Evolutionary conservation across 176 grass and related monocot genomes (phyloP).

Genomic region (Thinopyrum elongatum): DNA sequence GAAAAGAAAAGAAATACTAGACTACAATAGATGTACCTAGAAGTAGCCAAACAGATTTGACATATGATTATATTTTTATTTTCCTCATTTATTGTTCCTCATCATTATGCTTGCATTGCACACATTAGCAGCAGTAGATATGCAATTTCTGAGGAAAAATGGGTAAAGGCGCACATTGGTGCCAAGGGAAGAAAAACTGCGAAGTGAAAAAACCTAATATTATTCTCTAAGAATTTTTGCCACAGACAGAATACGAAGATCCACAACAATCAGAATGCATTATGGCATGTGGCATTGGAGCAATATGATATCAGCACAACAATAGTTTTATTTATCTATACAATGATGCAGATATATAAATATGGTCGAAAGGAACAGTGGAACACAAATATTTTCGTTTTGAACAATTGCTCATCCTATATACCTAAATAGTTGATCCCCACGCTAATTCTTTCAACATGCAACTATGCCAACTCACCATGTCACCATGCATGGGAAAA

Average conservation of each 20-base stretch:
- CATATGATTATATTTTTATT: too few species aligned
- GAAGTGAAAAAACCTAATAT: background rate
- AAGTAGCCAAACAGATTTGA: too few species aligned
- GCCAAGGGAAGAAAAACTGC: background rate
- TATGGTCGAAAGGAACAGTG: slow-evolving; percentile 1
- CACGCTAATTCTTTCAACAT: too few species aligned
- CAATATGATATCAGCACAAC: background rate
- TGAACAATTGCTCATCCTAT: background rate
- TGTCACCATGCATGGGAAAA: too few species aligned
- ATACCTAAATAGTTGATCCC: too few species aligned
- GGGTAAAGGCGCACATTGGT: background rate
- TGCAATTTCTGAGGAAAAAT: background rate
- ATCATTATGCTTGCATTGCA: background rate
- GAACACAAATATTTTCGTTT: slow-evolving; percentile 1
- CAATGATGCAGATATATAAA: slow-evolving; percentile 1
- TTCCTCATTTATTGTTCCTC: too few species aligned
- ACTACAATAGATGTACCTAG: too few species aligned
- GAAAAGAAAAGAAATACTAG: too few species aligned
- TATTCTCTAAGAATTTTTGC: background rate
- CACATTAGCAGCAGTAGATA: background rate
- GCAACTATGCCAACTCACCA: too few species aligned
- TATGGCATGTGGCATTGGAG: background rate
- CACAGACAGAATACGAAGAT: background rate
- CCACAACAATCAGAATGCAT: slow-evolving; percentile 1
- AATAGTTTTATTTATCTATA: background rate